Percentiles rank a stretch among this genome's conserved stretches.
Evolutionary conservation across 495 filamentous ascomycete genomes (phyloP).

Genomic region (Lichina pygmaea): DNA sequence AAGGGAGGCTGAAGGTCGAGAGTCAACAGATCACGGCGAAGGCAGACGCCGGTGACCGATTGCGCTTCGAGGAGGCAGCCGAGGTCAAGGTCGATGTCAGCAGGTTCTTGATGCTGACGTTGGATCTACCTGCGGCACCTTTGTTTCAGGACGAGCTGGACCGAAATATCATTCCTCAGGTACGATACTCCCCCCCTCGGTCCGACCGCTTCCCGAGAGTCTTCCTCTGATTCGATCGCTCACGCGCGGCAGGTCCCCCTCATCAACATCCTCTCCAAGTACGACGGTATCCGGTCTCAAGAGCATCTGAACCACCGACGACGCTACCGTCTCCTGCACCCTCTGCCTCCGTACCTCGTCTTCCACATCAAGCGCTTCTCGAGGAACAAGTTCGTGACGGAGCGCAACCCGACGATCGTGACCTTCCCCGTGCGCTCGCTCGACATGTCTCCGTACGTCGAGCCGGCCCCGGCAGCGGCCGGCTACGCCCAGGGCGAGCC

Average conservation of each 20-base stretch:
- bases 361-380: slow-evolving; percentile 97
- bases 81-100: slow-evolving; percentile 47
- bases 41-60: slow-evolving; percentile 61
- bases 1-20: slow-evolving; percentile 75
- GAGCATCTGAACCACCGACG: slow-evolving; percentile 67
- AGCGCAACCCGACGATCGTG: slow-evolving; percentile 95
- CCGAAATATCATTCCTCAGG: slow-evolving; percentile 83
- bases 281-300: slow-evolving; percentile 70
- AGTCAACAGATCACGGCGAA: slow-evolving; percentile 84
- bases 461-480: slow-evolving; percentile 35
- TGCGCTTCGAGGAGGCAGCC: slow-evolving; percentile 82
- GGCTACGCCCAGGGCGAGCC: slow-evolving; percentile 33
- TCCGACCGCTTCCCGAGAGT: background rate
- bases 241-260: slow-evolving; percentile 30
- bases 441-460: slow-evolving; percentile 71
- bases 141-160: slow-evolving; percentile 87
- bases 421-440: slow-evolving; percentile 67
- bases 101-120: slow-evolving; percentile 69
- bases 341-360: slow-evolving; percentile 70
- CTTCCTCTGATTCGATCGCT: too few species aligned
- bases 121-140: slow-evolving; percentile 77
- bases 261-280: slow-evolving; percentile 72
- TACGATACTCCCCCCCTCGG: background rate
- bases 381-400: slow-evolving; percentile 76
- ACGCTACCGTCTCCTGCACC: slow-evolving; percentile 75